phyloP scores from a whole-genome alignment of 2,329 filamentous ascomycete species.

The Paecilomyces dactylethromorphus region DNA sequence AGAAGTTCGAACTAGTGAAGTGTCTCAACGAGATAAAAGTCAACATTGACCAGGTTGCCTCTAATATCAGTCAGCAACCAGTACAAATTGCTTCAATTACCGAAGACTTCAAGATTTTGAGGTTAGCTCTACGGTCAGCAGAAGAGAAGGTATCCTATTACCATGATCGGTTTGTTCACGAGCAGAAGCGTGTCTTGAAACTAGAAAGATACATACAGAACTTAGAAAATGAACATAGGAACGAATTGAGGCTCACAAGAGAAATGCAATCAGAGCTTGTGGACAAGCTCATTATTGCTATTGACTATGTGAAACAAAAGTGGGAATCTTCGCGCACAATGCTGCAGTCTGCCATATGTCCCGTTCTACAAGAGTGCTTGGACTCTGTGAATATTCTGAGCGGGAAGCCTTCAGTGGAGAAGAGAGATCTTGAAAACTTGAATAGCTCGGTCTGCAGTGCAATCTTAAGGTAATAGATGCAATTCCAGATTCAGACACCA shows the following conservation, averaged over 20 bases:
- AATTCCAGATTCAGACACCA: background rate
- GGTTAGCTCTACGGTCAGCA: slow-evolving; percentile 16
- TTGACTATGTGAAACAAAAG: slow-evolving; percentile 9
- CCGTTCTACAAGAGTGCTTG: slow-evolving; percentile 10
- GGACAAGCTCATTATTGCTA: slow-evolving; percentile 11
- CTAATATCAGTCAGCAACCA: slow-evolving; percentile 11
- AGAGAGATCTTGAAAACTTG: slow-evolving; percentile 12
- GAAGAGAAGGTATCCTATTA: slow-evolving; percentile 12
- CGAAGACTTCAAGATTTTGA: slow-evolving; percentile 13
- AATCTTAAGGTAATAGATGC: slow-evolving; percentile 13
- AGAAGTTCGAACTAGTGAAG: slow-evolving; percentile 16
- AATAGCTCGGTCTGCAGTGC: slow-evolving; percentile 10
- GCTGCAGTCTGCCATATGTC: slow-evolving; percentile 9
- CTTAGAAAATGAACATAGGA: slow-evolving; percentile 14
- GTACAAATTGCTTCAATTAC: slow-evolving; percentile 12
- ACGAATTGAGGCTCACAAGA: slow-evolving; percentile 13
- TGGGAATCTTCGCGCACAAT: slow-evolving; percentile 8
- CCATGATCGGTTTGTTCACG: slow-evolving; percentile 17
- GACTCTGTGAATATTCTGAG: slow-evolving; percentile 9
- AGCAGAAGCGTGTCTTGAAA: slow-evolving; percentile 19
- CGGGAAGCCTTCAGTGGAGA: slow-evolving; percentile 10
- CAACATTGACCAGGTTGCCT: slow-evolving; percentile 11
- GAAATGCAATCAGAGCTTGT: slow-evolving; percentile 17
- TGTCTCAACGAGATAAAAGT: slow-evolving; percentile 18
- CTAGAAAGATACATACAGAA: slow-evolving; percentile 28